phyloP scores from a whole-genome alignment of 768 basidiomycete species.

The Holtermannia corniformis region DNA sequence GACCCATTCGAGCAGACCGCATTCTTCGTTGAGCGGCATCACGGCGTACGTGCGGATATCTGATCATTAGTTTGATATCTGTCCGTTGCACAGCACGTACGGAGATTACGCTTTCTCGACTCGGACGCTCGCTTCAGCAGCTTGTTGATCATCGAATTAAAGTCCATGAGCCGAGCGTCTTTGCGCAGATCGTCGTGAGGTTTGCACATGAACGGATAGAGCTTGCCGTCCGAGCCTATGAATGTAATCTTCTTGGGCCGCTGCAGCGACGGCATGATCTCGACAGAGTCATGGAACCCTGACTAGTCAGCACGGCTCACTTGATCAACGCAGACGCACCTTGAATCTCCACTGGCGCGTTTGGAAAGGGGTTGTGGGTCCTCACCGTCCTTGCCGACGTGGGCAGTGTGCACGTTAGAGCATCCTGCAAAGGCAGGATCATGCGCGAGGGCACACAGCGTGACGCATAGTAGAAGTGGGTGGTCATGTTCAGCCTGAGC shows the following conservation, averaged over 20 bases:
- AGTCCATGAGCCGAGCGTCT: constrained; percentile 95
- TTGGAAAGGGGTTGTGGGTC: constrained; percentile 72
- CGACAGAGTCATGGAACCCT: constrained; percentile 75
- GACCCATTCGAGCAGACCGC: constrained; percentile 98
- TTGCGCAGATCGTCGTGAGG: constrained; percentile 96
- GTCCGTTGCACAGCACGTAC: constrained; percentile 48
- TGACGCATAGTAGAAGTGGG: constrained; percentile 48
- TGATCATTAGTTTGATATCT: constrained; percentile 34
- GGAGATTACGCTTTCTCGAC: constrained; percentile 76
- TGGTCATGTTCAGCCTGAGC: constrained; percentile 2
- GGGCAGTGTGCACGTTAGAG: constrained; percentile 79
- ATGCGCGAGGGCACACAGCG: constrained; percentile 55
- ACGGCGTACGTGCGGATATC: constrained; percentile 97
- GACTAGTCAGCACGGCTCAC: not conserved
- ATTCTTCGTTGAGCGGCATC: constrained; percentile 93
- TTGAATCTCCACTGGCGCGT: constrained; percentile 62
- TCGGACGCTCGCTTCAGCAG: constrained; percentile 87
- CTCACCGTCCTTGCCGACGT: constrained; percentile 50
- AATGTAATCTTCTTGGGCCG: constrained; percentile 86
- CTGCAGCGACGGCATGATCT: constrained; percentile 82
- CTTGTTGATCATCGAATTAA: constrained; percentile 96
- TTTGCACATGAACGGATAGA: constrained; percentile 87
- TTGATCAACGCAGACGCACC: constrained; percentile 45
- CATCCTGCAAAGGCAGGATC: constrained; percentile 87
- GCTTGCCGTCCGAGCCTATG: constrained; percentile 66